Evolutionary conservation across 225 moss, liverwort and hornwort genomes (phyloP).

Genomic region (Climacium dendroides): DNA sequence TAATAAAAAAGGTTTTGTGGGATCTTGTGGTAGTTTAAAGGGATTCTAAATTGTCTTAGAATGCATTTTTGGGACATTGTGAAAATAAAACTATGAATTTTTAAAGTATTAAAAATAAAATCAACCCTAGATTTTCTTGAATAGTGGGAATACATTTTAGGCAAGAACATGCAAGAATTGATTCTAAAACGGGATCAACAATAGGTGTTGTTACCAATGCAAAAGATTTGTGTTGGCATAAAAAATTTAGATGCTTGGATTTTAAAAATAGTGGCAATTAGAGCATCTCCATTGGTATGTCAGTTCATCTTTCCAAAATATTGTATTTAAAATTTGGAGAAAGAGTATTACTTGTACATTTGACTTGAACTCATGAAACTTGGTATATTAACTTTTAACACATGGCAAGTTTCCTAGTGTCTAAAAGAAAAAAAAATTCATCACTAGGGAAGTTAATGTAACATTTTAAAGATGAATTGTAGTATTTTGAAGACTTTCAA

Average conservation of each 20-base stretch:
- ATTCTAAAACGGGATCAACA: fast-evolving
- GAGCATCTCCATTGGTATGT: neutral
- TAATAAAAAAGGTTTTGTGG: neutral
- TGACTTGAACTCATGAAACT: no score
- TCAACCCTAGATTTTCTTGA: neutral
- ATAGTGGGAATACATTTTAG: neutral
- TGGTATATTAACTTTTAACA: neutral
- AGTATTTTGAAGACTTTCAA: no score
- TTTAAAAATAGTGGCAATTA: neutral
- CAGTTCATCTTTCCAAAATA: no score
- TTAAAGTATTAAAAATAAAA: neutral
- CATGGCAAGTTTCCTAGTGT: neutral
- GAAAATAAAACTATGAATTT: neutral
- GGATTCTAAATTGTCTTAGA: neutral
- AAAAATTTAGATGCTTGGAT: no score
- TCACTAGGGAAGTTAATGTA: neutral
- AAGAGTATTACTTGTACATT: no score
- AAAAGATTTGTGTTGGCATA: no score
- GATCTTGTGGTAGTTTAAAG: neutral
- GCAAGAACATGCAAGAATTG: neutral
- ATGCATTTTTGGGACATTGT: neutral
- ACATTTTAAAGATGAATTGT: no score
- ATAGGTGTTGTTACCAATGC: neutral
- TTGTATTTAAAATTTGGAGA: no score
- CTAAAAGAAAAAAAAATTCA: no score